Percentiles rank a stretch among this genome's conserved stretches.
Conservation (phyloP, 495 filamentous ascomycete species). For the Aspergillus haitiensis region DNA sequence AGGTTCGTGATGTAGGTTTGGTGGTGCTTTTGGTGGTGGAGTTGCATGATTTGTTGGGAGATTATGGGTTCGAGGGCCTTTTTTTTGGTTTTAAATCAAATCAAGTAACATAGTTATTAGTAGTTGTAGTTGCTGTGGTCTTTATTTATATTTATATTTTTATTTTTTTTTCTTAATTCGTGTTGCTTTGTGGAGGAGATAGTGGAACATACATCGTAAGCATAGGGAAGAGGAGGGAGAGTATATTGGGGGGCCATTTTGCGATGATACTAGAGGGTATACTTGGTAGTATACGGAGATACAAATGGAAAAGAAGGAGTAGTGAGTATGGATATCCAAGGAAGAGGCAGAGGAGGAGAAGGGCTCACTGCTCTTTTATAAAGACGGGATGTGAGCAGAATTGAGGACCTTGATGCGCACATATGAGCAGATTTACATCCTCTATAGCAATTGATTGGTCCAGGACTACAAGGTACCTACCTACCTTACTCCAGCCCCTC, state of each 20-base stretch:
- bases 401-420: constrained; percentile 25
- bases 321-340: background rate
- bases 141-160: constrained; percentile 24
- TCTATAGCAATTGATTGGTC: background rate
- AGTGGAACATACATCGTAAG: constrained; percentile 38
- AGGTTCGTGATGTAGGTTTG: constrained; percentile 65
- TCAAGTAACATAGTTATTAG: too few relatives aligned
- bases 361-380: constrained; percentile 2
- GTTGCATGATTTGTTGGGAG: constrained; percentile 94
- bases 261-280: background rate
- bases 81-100: constrained; percentile 8
- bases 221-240: constrained; percentile 46
- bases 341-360: background rate
- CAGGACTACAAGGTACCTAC: too few relatives aligned
- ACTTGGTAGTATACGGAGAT: constrained; percentile 1
- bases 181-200: background rate
- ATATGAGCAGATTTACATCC: constrained; percentile 21
- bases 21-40: constrained; percentile 69
- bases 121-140: constrained; percentile 44
- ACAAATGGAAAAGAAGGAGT: background rate
- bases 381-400: background rate
- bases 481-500: too few relatives aligned
- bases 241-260: constrained; percentile 30
- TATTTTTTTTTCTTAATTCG: background rate
- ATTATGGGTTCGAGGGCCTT: constrained; percentile 89